A percentile compares a stretch with the other conserved stretches of the same genome.
These are phyloP conservation scores for Fusarium sp. DNA, from an alignment of 2,329 filamentous ascomycete species.

Conservation along the genomic window DNA sequence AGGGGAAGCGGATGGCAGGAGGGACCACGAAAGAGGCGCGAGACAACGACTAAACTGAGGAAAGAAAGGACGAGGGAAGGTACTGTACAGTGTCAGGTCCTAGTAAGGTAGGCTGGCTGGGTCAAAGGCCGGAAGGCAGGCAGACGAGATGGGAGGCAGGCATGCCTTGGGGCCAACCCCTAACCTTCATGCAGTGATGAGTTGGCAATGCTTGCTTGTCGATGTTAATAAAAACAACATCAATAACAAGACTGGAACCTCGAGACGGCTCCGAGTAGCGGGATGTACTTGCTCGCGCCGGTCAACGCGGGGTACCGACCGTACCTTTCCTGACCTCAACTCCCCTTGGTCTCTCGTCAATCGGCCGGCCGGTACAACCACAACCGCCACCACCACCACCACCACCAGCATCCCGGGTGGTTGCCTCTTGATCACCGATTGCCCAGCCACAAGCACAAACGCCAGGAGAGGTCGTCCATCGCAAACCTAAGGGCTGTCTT, in stretches of 20 bases:
- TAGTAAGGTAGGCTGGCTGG: background rate
- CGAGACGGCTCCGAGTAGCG: constrained; percentile 37
- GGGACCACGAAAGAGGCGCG: constrained; percentile 38
- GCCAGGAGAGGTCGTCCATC: constrained; percentile 1
- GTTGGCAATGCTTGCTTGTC: constrained; percentile 74
- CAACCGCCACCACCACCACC: background rate
- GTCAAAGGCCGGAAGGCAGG: constrained; percentile 4
- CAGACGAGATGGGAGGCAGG: constrained; percentile 13
- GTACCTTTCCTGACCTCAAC: constrained; percentile 10
- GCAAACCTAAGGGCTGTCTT: background rate
- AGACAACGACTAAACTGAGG: constrained; percentile 41
- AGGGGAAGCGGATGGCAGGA: constrained; percentile 30
- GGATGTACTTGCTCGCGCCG: constrained; percentile 33
- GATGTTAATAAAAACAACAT: constrained; percentile 61
- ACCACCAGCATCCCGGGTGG: background rate
- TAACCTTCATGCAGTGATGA: constrained; percentile 79
- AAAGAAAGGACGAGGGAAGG: constrained; percentile 31
- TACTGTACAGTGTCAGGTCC: background rate
- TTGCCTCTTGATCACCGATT: background rate
- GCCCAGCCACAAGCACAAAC: constrained; percentile 6
- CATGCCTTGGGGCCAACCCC: constrained; percentile 46
- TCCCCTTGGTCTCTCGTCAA: background rate
- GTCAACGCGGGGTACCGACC: constrained; percentile 39
- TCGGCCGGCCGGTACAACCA: background rate
- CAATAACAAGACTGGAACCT: constrained; percentile 44